Percentiles rank a stretch among this genome's conserved stretches.
These are phyloP conservation scores for Verticillium dahliae DNA, from an alignment of 2,329 filamentous ascomycete species.

Conservation along the genomic window DNA sequence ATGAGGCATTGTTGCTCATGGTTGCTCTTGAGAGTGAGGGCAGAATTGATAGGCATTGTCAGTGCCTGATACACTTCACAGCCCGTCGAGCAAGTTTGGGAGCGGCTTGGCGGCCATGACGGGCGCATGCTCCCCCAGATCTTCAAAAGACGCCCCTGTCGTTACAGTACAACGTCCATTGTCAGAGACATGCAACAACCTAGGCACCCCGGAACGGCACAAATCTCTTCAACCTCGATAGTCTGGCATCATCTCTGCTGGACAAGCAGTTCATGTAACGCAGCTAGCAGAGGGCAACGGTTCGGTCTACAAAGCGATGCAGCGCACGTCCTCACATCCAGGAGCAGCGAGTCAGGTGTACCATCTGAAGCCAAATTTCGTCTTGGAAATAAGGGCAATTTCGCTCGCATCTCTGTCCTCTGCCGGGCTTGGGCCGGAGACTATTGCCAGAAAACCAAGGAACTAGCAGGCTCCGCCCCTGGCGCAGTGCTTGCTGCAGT, in stretches of 20 bases:
- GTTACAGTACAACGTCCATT: not conserved
- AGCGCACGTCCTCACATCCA: not conserved
- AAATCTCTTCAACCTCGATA: not conserved
- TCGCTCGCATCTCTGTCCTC: not conserved
- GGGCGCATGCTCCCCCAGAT: not conserved
- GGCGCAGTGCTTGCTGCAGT: not conserved
- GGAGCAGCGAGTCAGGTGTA: not conserved
- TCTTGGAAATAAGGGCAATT: constrained; percentile 1
- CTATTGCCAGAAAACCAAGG: not conserved
- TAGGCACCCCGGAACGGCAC: not conserved
- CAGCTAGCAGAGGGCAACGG: too few relatives aligned
- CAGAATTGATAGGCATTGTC: not conserved
- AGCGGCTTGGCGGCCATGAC: not conserved
- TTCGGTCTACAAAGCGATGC: not conserved
- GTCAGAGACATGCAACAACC: not conserved
- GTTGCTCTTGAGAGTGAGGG: not conserved
- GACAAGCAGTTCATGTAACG: not conserved
- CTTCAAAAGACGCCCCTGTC: not conserved
- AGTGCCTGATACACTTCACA: not conserved
- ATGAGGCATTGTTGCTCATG: not conserved
- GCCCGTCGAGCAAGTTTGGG: not conserved
- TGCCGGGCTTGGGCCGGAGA: constrained; percentile 1
- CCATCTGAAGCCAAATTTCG: not conserved
- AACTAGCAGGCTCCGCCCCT: not conserved
- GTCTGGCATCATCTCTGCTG: not conserved